Evolutionary conservation across 2,329 filamentous ascomycete species (phyloP), one percentile per base, ranked within the genome.

Genomic region (Xylariaceae sp.): DNA sequence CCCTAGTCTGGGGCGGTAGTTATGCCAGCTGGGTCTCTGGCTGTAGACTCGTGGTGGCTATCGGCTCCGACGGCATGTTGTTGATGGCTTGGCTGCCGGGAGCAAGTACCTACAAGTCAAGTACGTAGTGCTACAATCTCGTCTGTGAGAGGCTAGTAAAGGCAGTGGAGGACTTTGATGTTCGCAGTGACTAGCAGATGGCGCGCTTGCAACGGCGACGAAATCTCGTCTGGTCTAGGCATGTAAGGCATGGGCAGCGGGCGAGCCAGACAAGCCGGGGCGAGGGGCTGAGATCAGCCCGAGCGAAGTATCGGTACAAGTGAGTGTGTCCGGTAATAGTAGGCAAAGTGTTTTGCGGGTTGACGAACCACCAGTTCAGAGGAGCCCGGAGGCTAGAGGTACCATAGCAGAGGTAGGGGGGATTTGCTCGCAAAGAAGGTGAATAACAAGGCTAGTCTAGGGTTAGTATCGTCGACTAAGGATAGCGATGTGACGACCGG

Each of bases 61-160:
- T 52, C 54, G 54, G 55, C 52, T 51, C 49, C 51, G 48, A 53
- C 54, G 52, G 55, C 54, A 56, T 53, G 50, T 44, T 47, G 45
- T 49, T 50, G 42, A 42, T 47, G 48, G 47, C 43, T 39, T 43
- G 49, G 44, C 49, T 39, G 36, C 50, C 52, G 51, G 49, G 55
- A 48, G 41, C 50, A 50, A 44, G 37, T 40, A 35, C 17, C 15
- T 44, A 44, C 49, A n/a, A n/a, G n/a, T n/a, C n/a, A n/a, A n/a
- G n/a, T n/a, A n/a, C n/a, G n/a, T n/a, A n/a, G n/a, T n/a, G n/a
- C n/a, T n/a, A n/a, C n/a, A n/a, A n/a, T n/a, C n/a, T n/a, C n/a
- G n/a, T n/a, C n/a, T n/a, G n/a, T n/a, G n/a, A n/a, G n/a, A n/a
- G n/a, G n/a, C n/a, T n/a, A n/a, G n/a, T n/a, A n/a, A n/a, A n/a